phyloP scores from a whole-genome alignment of 2,329 filamentous ascomycete species.

The Fusarium buharicum region DNA sequence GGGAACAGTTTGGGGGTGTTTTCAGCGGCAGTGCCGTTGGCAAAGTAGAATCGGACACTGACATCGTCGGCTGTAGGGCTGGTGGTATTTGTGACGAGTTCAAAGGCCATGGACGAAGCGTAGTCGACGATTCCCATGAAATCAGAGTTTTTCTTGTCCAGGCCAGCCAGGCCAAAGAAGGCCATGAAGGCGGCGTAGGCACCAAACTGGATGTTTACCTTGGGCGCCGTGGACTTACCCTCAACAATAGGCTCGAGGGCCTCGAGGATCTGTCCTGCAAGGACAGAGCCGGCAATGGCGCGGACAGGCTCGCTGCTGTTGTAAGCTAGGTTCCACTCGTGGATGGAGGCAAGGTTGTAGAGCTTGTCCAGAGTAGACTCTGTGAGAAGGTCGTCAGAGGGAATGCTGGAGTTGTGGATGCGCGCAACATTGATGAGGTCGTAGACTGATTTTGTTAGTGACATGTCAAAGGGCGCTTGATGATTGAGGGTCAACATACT shows the following conservation, averaged over 20 bases:
- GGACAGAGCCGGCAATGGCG: conserved; percentile 66
- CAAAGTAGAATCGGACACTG: conserved; percentile 69
- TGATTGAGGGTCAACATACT: conserved; percentile 60
- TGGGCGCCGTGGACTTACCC: conserved; percentile 50
- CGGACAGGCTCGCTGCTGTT: conserved; percentile 76
- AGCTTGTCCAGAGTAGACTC: conserved; percentile 69
- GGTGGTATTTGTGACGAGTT: conserved; percentile 69
- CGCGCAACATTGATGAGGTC: conserved; percentile 69
- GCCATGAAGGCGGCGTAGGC: conserved; percentile 70
- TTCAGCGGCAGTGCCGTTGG: conserved; percentile 65
- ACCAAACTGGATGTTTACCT: conserved; percentile 66
- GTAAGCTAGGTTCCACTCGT: conserved; percentile 87
- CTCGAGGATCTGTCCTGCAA: conserved; percentile 65
- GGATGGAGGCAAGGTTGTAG: conserved; percentile 77
- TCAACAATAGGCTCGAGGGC: conserved; percentile 64
- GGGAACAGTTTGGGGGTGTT: conserved; percentile 65
- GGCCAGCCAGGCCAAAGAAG: conserved; percentile 69
- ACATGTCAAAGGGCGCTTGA: conserved; percentile 58
- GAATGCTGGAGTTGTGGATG: conserved; percentile 71
- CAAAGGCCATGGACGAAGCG: conserved; percentile 82
- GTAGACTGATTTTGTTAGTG: conserved; percentile 57
- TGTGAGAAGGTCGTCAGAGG: conserved; percentile 68
- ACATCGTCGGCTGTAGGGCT: conserved; percentile 60
- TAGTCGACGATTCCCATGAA: conserved; percentile 88
- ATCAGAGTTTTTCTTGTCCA: conserved; percentile 62